phyloP scores from a whole-genome alignment of 371 early-diverging fungal genomes.

The Gilbertella persicaria region DNA sequence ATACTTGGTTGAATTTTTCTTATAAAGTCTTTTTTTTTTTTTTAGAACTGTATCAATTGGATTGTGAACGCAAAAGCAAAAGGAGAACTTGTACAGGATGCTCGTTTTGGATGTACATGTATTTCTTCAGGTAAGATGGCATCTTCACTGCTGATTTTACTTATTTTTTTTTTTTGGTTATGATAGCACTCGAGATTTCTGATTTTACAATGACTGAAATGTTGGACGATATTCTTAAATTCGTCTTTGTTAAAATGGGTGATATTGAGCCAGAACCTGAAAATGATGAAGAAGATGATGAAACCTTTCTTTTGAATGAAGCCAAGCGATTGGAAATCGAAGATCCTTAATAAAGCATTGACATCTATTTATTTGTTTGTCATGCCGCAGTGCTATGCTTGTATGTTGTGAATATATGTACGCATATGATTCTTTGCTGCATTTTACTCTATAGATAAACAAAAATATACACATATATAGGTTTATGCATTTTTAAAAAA shows the following conservation, averaged over 20 bases:
- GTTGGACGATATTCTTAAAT: slow-evolving; percentile 34
- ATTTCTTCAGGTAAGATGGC: slow-evolving; percentile 32
- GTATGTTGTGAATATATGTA: too few relatives aligned
- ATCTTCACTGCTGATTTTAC: background rate
- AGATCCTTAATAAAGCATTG: background rate
- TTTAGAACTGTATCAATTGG: slow-evolving; percentile 38
- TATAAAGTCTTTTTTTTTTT: background rate
- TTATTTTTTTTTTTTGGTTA: too few relatives aligned
- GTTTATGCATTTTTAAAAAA: too few relatives aligned
- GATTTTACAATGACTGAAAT: slow-evolving; percentile 40
- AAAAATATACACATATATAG: too few relatives aligned
- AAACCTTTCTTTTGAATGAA: slow-evolving; percentile 11
- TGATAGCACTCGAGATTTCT: slow-evolving; percentile 31
- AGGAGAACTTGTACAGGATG: slow-evolving; percentile 30
- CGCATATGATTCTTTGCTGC: too few relatives aligned
- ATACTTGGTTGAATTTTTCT: slow-evolving; percentile 1
- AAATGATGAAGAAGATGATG: slow-evolving; percentile 16
- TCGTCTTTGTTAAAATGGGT: slow-evolving; percentile 40
- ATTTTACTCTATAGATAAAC: too few relatives aligned
- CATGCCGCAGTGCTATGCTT: too few relatives aligned
- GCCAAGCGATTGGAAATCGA: slow-evolving; percentile 35
- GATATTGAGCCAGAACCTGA: slow-evolving; percentile 25
- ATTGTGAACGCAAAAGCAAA: slow-evolving; percentile 21
- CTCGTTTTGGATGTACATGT: slow-evolving; percentile 39
- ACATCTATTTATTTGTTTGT: too few relatives aligned